Evolutionary conservation across 2,329 filamentous ascomycete species (phyloP).

Genomic region (Pseudopyrenochaeta lycopersici): DNA sequence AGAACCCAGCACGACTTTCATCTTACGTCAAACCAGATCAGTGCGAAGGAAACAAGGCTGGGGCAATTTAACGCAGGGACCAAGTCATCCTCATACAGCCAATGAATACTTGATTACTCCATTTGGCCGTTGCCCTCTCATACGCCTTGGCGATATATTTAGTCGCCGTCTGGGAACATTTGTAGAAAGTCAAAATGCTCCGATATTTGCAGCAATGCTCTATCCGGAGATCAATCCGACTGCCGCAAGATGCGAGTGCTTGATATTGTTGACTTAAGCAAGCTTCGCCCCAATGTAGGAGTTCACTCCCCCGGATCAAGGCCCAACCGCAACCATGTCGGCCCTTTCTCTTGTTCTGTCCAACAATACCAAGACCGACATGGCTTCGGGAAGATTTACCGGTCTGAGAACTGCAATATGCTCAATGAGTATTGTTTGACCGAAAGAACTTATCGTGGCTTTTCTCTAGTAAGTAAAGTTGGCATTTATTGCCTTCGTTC

Average conservation of each 20-base stretch:
- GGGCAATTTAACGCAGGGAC: background rate
- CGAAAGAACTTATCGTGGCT: background rate
- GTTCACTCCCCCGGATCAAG: background rate
- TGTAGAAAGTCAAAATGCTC: background rate
- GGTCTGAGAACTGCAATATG: background rate
- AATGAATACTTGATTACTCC: background rate
- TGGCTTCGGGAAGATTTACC: background rate
- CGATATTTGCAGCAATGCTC: background rate
- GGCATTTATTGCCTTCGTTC: too few species aligned
- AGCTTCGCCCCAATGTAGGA: background rate
- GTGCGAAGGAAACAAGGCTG: too few species aligned
- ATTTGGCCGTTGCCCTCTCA: background rate
- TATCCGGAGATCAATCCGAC: background rate
- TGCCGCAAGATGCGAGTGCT: background rate
- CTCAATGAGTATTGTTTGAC: background rate
- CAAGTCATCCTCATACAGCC: background rate
- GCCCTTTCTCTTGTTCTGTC: background rate
- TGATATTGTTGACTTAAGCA: background rate
- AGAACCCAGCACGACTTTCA: too few species aligned
- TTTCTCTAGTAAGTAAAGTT: too few species aligned
- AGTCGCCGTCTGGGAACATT: background rate
- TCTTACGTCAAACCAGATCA: too few species aligned
- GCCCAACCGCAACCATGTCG: background rate
- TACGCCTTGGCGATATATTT: background rate
- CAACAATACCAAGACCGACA: background rate